Base-by-base conservation (phyloP, 176 grass and related monocot genomes). In the Puccinellia tenuiflora region DNA sequence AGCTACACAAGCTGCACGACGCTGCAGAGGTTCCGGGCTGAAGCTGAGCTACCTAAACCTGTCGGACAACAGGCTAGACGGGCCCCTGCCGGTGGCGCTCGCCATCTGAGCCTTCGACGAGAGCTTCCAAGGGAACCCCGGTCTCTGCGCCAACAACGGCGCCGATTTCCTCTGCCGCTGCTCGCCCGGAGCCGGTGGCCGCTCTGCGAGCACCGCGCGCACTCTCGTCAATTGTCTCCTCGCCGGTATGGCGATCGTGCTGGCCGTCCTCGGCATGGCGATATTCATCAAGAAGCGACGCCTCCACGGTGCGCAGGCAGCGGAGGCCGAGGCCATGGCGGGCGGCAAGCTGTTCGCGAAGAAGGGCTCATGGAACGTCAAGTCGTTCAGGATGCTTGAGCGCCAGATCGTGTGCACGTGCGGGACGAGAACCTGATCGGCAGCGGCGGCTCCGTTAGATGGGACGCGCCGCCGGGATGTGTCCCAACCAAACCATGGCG, bases 341-440 rank as follows among this genome's bases (percentile, higher is more conserved):
- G 50, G 2, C 37, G 68, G 69, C 5, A 80, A 90, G 29, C 62
- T 81, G 30, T 68, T 91, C 70, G 60, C 43, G 15, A 98, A 98
- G 72, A 88, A 93, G 31, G 75, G 79, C 0, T 98, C 96, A 0
- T 98, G 96, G 96, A 72, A 92, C 70, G 20, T 98, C 53, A 98
- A 91, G 83, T 93, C 96, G 26, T 98, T 98, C 89, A 9, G 96
- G 29, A 66, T 85, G 59, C 54, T 93, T 14, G 96, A 98, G 76
- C 55, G 85, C 54, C 92, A 95, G 79, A 88, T 98, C 75, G 40
- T 98, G 20, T 55, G 47, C 4, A 87, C 64, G 86, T 98, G 62
- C 88, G 85, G n/a, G 73, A 87, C 63, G 89, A 91, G 79, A 98
- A 98, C 76, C 76, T 98, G 33, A 95, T 98, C 83, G 96, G 96